These are phyloP conservation scores for Syzygium jambos DNA, from an alignment of 345 rosid species.

Conservation along the genomic window DNA sequence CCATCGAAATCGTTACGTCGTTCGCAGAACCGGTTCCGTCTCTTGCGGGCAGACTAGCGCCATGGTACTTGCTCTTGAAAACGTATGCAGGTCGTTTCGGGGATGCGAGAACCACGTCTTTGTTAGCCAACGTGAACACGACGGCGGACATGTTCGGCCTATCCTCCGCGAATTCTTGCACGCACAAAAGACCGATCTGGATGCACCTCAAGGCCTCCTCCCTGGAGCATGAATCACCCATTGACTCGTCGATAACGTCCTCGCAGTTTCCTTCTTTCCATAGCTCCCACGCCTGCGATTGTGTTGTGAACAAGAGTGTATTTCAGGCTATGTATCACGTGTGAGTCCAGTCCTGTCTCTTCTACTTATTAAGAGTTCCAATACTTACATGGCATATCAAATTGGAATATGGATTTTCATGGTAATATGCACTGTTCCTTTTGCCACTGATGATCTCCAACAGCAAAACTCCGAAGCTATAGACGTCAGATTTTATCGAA, in stretches of 20 bases:
- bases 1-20: slow-evolving; percentile 15
- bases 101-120: slow-evolving; percentile 20
- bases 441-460: slow-evolving; percentile 52
- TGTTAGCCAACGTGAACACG: slow-evolving; percentile 28
- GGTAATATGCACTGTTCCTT: slow-evolving; percentile 16
- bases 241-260: slow-evolving; percentile 20
- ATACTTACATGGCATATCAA: slow-evolving; percentile 52
- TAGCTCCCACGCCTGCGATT: slow-evolving; percentile 42
- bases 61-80: neutral
- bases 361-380: neutral
- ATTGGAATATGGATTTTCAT: slow-evolving; percentile 11
- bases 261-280: slow-evolving; percentile 25
- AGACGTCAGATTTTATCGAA: slow-evolving; percentile 64
- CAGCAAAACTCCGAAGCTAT: slow-evolving; percentile 52
- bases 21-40: slow-evolving; percentile 17
- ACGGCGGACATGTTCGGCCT: slow-evolving; percentile 43
- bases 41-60: neutral
- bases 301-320: neutral
- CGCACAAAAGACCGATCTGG: slow-evolving; percentile 53
- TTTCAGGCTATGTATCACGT: neutral
- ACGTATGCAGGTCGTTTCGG: slow-evolving; percentile 45
- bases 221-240: slow-evolving; percentile 8
- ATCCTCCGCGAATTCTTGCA: slow-evolving; percentile 43
- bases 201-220: slow-evolving; percentile 35
- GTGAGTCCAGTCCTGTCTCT: neutral